Evolutionary conservation across 2,329 filamentous ascomycete genomes (phyloP).

Genomic region (Penicillium sp.): DNA sequence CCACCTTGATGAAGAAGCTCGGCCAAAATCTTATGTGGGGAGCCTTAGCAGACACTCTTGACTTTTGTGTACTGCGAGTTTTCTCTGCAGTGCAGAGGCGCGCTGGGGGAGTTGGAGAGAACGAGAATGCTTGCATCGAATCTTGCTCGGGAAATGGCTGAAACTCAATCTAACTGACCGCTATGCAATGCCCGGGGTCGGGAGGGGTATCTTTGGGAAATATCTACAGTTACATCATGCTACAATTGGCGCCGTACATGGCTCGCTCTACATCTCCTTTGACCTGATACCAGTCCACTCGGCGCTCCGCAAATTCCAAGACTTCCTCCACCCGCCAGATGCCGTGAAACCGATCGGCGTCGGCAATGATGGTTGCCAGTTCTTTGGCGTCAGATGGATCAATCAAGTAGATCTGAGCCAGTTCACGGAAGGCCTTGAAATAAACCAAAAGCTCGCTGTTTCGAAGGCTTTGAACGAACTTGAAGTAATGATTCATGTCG

Average conservation of each 20-base stretch:
- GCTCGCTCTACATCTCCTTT: slow-evolving; percentile 84
- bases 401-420: slow-evolving; percentile 93
- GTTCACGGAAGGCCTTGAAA: slow-evolving; percentile 83
- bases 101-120: too few species aligned
- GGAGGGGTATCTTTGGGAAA: slow-evolving; percentile 9
- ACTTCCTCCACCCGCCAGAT: slow-evolving; percentile 95
- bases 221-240: slow-evolving; percentile 60
- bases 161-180: neutral
- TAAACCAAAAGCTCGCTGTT: slow-evolving; percentile 83
- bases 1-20: too few species aligned
- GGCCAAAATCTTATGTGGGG: too few species aligned
- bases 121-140: too few species aligned
- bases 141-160: too few species aligned
- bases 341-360: slow-evolving; percentile 80
- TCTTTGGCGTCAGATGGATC: slow-evolving; percentile 83
- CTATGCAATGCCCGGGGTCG: slow-evolving; percentile 11
- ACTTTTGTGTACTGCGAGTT: too few species aligned
- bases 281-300: slow-evolving; percentile 93
- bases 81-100: too few species aligned
- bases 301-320: slow-evolving; percentile 89
- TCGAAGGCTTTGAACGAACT: slow-evolving; percentile 72
- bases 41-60: too few species aligned
- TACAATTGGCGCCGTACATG: slow-evolving; percentile 93
- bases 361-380: slow-evolving; percentile 89
- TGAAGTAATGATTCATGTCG: slow-evolving; percentile 91